Evolutionary conservation across 495 filamentous ascomycete genomes (phyloP).

Genomic region (Evernia prunastri): DNA sequence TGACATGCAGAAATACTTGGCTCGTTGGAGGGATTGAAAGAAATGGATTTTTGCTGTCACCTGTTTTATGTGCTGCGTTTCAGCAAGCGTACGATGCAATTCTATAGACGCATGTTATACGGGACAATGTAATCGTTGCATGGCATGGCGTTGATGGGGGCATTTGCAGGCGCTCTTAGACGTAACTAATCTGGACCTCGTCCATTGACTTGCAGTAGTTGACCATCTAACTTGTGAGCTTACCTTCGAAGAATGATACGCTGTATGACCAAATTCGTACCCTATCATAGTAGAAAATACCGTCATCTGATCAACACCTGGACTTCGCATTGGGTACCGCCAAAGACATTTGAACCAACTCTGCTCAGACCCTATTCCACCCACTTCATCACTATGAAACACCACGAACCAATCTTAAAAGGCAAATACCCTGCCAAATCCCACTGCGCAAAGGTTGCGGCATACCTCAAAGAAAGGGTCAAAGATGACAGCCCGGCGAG

Average conservation of each 20-base stretch:
- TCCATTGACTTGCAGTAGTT: not conserved
- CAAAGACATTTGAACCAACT: not conserved
- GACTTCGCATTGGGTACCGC: not conserved
- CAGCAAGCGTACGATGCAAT: not conserved
- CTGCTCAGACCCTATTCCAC: not conserved
- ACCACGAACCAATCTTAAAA: conserved; percentile 36
- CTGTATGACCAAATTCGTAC: not conserved
- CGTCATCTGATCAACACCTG: not conserved
- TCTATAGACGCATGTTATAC: not conserved
- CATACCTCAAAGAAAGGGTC: conserved; percentile 60
- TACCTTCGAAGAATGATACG: not conserved
- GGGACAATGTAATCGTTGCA: not conserved
- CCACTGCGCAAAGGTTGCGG: conserved; percentile 75
- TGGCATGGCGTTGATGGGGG: conserved; percentile 6
- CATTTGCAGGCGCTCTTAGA: conserved; percentile 7
- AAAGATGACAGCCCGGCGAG: conserved; percentile 47
- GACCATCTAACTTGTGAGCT: not conserved
- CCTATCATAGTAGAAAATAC: not conserved
- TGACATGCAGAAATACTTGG: conserved; percentile 54
- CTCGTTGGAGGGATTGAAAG: conserved; percentile 52
- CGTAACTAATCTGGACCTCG: not conserved
- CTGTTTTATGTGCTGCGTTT: conserved; percentile 13
- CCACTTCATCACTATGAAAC: conserved; percentile 10
- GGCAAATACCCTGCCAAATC: conserved; percentile 94
- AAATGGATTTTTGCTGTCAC: not conserved